Evolutionary conservation across 768 basidiomycete genomes (phyloP), one percentile per base, ranked within the genome.

Genomic region (Macrolepiota albuminosa): DNA sequence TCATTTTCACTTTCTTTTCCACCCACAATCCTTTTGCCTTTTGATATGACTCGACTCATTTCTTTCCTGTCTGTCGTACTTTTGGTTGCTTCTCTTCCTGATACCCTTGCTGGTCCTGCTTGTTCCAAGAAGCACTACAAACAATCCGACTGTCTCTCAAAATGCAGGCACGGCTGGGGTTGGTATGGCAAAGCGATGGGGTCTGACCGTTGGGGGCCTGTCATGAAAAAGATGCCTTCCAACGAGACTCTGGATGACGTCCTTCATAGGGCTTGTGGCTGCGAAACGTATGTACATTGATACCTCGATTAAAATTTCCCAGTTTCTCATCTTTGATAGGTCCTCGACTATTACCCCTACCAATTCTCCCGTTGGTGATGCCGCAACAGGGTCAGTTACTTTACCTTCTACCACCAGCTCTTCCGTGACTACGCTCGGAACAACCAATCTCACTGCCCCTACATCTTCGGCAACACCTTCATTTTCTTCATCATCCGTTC

Each of bases 181-280:
- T 80, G 78, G 75, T 70, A 78, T 14, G 81, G 81, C 21, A 65
- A 66, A 14, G 70, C 75, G 56, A 82, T 84, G 79, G 81, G 80
- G 59, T 74, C 71, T n/a, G 78, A 84, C 67, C 77, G 73, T 33
- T 86, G 84, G 84, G 84, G 84, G 51, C 64, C 73, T 34, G 82
- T 83, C 45, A 76, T 83, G 64, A 67, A 74, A 54, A 73, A 77
- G 36, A 58, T 67, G 13, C 69, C 66, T 29, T 63, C 71, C 7
- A 60, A 64, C 8, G 69, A 72, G n/a, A 72, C 70, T 60, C 71
- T 70, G 63, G 70, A 77, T 61, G 63, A 68, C 36, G 70, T 71
- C 18, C 64, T 81, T 31, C 72, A 78, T 45, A 69, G 73, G 54
- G 80, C 81, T 21, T 84, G 83, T 64, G 80, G 78, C 48, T 53